Evolutionary conservation across 2,329 filamentous ascomycete genomes (phyloP).

Genomic region (Phyllachora maydis): DNA sequence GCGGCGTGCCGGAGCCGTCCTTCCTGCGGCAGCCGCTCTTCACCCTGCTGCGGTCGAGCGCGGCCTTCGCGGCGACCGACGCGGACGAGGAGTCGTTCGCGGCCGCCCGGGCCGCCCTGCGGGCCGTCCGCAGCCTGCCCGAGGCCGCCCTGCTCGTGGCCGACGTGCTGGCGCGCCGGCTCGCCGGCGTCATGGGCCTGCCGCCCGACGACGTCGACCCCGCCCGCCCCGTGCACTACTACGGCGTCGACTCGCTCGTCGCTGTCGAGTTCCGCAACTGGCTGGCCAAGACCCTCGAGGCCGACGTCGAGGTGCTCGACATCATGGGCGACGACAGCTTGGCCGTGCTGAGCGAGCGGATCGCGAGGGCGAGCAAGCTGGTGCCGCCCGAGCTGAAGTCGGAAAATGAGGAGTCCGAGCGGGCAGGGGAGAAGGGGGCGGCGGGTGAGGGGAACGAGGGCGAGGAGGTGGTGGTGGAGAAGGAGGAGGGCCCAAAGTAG

Average conservation of each 20-base stretch:
- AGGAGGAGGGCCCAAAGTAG: too few relatives aligned
- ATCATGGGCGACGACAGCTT: neutral
- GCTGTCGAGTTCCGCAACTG: constrained; percentile 2
- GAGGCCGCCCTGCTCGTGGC: neutral
- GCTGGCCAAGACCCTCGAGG: constrained; percentile 1
- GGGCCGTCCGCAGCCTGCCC: neutral
- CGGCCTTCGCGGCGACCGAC: neutral
- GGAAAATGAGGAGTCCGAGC: too few relatives aligned
- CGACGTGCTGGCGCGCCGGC: neutral
- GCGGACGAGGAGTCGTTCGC: neutral
- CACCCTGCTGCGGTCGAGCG: neutral
- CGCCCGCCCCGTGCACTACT: neutral
- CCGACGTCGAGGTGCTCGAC: constrained; percentile 1
- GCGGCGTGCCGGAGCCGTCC: neutral
- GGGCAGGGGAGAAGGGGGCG: too few relatives aligned
- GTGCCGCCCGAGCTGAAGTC: neutral
- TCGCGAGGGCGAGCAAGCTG: neutral
- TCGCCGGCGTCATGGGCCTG: neutral
- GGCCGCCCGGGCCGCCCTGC: neutral
- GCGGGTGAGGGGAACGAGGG: too few relatives aligned
- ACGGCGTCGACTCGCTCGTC: constrained; percentile 2
- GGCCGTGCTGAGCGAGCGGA: neutral
- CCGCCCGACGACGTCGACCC: neutral
- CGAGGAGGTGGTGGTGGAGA: too few relatives aligned
- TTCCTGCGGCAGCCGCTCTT: neutral